A percentile compares a stretch with the other conserved stretches of the same genome.
These are phyloP conservation scores for Amanita jacksonii DNA, from an alignment of 768 basidiomycete species.

Conservation along the genomic window DNA sequence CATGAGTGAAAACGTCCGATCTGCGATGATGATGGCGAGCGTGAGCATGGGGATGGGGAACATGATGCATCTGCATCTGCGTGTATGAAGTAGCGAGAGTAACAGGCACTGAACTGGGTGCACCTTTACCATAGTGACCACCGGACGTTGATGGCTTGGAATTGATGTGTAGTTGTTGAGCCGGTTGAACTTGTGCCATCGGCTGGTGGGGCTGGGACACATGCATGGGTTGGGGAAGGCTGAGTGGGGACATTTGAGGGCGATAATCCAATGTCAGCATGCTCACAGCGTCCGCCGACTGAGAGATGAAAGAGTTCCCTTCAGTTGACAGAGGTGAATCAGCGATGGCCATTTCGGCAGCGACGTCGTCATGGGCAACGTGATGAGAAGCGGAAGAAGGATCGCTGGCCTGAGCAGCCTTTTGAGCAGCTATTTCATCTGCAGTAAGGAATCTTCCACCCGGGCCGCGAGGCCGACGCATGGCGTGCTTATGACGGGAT, in stretches of 20 bases:
- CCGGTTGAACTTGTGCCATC: conserved; percentile 12
- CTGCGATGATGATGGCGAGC: conserved; percentile 61
- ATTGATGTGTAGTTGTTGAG: conserved; percentile 12
- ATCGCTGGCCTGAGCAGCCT: conserved; percentile 29
- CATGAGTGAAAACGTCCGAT: conserved; percentile 28
- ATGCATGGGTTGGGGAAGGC: conserved; percentile 13
- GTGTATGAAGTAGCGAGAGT: conserved; percentile 52
- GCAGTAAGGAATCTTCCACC: conserved; percentile 97
- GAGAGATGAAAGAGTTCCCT: conserved; percentile 3
- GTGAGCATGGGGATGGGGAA: conserved; percentile 73
- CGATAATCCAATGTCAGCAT: conserved; percentile 17
- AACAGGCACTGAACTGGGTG: conserved; percentile 29
- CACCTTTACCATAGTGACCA: conserved; percentile 18
- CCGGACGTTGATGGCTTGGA: conserved; percentile 15
- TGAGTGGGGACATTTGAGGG: conserved; percentile 8
- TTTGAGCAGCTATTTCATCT: conserved; percentile 86
- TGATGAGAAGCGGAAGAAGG: conserved; percentile 22
- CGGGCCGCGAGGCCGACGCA: conserved; percentile 93
- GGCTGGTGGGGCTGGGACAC: conserved; percentile 14
- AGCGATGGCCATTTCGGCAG: conserved; percentile 29
- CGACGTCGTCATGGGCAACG: conserved; percentile 30
- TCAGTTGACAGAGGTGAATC: conserved; percentile 8
- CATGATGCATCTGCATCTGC: conserved; percentile 62
- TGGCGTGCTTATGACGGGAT: conserved; percentile 95
- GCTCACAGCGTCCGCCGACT: conserved; percentile 13